Base-by-base conservation (phyloP, 2,329 filamentous ascomycete species). In the Moelleriella libera region DNA sequence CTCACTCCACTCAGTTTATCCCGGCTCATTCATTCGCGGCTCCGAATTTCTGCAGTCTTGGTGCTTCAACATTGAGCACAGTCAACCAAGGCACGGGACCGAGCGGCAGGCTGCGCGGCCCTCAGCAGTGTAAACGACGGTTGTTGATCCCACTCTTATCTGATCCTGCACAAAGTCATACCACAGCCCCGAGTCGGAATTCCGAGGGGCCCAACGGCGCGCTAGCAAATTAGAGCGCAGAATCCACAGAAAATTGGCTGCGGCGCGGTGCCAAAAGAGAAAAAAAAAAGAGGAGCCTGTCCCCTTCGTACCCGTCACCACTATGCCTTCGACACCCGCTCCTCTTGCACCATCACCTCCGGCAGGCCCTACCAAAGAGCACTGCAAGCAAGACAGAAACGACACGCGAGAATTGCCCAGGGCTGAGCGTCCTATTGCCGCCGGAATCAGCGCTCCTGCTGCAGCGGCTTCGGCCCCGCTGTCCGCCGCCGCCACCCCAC, bases 161-260 rank as follows among this genome's bases (percentile, higher is more conserved):
- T 48, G 49, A 50, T 50, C 46, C 44, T 48, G 34, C 46, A 11
- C 32, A 37, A 40, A 47, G 44, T 46, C 46, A 43, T 14, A 40
- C 46, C 47, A 45, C 30, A 28, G 29, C 30, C 41, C 46, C 42
- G 43, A 49, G 49, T 60, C 59, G 58, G 59, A 60, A 51, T 47
- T 60, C 53, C 56, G 56, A 61, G 54, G 45, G 9, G 12, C 34
- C 34, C 8, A 12, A 37, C 34, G 34, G 12, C 12, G 8, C 12
- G 34, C 12, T 37, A 12, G 12, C 44, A 11, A 37, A 37, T 37
- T 9, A 12, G 34, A 37, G 12, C 8, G 8, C 34, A 37, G 34
- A 12, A 8, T 12, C 34, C 34, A 37, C 34, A 37, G 21, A 37
- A 9, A 37, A 37, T 37, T 14, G 8, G 12, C 40, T 42, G 21